phyloP scores from a whole-genome alignment of 2,329 filamentous ascomycete genomes.

The Nannizziopsis barbatae region DNA sequence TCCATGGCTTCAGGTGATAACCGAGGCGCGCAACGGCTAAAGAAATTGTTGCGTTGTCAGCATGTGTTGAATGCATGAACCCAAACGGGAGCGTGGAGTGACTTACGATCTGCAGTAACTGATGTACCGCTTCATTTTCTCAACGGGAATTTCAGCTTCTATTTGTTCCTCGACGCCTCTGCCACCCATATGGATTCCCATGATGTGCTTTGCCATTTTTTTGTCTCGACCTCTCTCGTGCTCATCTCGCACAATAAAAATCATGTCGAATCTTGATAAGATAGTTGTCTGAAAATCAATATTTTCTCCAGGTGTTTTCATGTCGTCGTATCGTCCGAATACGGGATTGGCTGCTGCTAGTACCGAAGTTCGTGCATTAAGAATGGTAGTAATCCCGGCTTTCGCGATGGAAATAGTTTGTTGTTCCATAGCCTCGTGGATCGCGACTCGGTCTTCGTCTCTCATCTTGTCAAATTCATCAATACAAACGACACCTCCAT shows the following conservation, averaged over 20 bases:
- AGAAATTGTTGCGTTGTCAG: neutral
- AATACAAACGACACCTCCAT: slow-evolving; percentile 94
- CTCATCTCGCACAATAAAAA: slow-evolving; percentile 95
- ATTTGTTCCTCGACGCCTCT: slow-evolving; percentile 68
- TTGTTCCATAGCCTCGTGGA: slow-evolving; percentile 99
- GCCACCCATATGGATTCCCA: slow-evolving; percentile 91
- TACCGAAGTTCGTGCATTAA: slow-evolving; percentile 91
- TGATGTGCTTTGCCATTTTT: slow-evolving; percentile 89
- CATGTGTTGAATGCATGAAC: neutral
- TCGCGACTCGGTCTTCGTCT: slow-evolving; percentile 92
- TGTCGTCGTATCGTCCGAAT: slow-evolving; percentile 93
- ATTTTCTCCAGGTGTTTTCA: slow-evolving; percentile 95
- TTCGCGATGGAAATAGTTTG: slow-evolving; percentile 99
- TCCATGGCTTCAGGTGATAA: slow-evolving; percentile 84
- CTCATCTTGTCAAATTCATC: slow-evolving; percentile 99
- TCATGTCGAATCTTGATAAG: slow-evolving; percentile 97
- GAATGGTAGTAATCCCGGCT: slow-evolving; percentile 93
- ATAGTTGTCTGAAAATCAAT: slow-evolving; percentile 99
- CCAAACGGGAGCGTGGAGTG: neutral
- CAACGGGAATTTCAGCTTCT: slow-evolving; percentile 81
- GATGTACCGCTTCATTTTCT: slow-evolving; percentile 95
- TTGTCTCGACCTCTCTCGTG: slow-evolving; percentile 85
- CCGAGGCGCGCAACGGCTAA: slow-evolving; percentile 77
- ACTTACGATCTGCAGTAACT: slow-evolving; percentile 88
- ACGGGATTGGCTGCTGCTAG: slow-evolving; percentile 94